A percentile compares a stretch with the other conserved stretches of the same genome.
Evolutionary conservation across 2,329 filamentous ascomycete genomes (phyloP).

Genomic region (Claviceps maximensis): DNA sequence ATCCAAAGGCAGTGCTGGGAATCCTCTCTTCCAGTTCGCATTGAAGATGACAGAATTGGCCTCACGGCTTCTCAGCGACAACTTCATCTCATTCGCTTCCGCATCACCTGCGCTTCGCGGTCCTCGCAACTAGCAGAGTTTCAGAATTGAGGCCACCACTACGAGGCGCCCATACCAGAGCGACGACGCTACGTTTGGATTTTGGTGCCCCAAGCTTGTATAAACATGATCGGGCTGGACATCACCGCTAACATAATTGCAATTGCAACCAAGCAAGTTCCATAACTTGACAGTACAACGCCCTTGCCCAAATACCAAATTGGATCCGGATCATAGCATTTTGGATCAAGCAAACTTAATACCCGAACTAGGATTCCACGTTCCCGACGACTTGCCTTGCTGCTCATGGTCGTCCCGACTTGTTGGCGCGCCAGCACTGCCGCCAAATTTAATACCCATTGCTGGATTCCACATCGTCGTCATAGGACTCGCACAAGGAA

Average conservation of each 20-base stretch:
- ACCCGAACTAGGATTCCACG: slow-evolving; percentile 46
- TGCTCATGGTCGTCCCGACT: slow-evolving; percentile 13
- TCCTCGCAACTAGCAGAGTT: too few species aligned
- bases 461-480: slow-evolving; percentile 55
- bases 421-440: slow-evolving; percentile 14
- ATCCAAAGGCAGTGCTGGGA: too few species aligned
- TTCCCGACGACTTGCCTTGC: slow-evolving; percentile 21
- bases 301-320: neutral
- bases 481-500: slow-evolving; percentile 23
- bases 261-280: neutral
- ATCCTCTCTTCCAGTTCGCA: too few species aligned
- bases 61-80: too few species aligned
- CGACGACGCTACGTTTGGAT: too few species aligned
- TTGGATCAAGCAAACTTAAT: slow-evolving; percentile 37
- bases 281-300: neutral
- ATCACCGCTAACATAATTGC: neutral
- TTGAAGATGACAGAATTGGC: too few species aligned
- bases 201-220: too few species aligned
- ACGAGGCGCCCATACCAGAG: too few species aligned
- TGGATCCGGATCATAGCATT: neutral
- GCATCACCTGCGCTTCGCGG: too few species aligned
- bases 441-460: slow-evolving; percentile 67
- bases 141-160: too few species aligned
- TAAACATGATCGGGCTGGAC: too few species aligned
- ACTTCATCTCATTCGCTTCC: too few species aligned